Percentiles rank a stretch among this genome's conserved stretches.
Conservation (phyloP, 371 early-diverging fungal species). For the Funneliformis caledonium region DNA sequence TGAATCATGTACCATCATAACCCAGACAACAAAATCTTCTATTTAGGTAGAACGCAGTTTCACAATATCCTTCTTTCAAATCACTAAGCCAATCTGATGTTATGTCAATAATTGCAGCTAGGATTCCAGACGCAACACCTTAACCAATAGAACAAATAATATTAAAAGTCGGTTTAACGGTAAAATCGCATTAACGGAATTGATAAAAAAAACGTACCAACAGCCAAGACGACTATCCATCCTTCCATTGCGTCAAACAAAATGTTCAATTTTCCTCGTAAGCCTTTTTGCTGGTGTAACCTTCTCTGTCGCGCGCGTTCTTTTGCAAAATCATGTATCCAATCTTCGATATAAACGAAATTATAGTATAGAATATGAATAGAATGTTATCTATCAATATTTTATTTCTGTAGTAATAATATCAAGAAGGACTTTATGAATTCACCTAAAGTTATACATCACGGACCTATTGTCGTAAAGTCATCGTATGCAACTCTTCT, state of each 20-base stretch:
- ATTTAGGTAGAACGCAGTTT: constrained; percentile 82
- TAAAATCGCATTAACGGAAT: background rate
- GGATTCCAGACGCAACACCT: constrained; percentile 71
- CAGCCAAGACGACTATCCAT: constrained; percentile 81
- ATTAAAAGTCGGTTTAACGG: background rate
- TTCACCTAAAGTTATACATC: background rate
- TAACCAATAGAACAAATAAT: background rate
- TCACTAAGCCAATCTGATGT: constrained; percentile 80
- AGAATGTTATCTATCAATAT: background rate
- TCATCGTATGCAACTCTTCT: constrained; percentile 65
- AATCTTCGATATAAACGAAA: constrained; percentile 62
- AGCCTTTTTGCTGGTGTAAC: constrained; percentile 60
- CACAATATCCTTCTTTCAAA: constrained; percentile 85
- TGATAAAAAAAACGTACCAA: constrained; percentile 50
- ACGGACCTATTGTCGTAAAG: constrained; percentile 63
- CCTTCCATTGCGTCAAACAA: constrained; percentile 82
- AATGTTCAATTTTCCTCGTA: constrained; percentile 62
- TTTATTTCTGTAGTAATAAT: background rate
- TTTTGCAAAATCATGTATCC: constrained; percentile 91
- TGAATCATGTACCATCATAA: constrained; percentile 22
- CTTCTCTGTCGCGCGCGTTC: constrained; percentile 80
- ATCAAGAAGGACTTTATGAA: too few species aligned
- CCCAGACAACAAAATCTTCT: constrained; percentile 92
- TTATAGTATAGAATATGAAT: background rate
- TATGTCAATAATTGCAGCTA: constrained; percentile 87